phyloP scores from a whole-genome alignment of 1,139 yeast species.

The Debaryomyces robertsiae region DNA sequence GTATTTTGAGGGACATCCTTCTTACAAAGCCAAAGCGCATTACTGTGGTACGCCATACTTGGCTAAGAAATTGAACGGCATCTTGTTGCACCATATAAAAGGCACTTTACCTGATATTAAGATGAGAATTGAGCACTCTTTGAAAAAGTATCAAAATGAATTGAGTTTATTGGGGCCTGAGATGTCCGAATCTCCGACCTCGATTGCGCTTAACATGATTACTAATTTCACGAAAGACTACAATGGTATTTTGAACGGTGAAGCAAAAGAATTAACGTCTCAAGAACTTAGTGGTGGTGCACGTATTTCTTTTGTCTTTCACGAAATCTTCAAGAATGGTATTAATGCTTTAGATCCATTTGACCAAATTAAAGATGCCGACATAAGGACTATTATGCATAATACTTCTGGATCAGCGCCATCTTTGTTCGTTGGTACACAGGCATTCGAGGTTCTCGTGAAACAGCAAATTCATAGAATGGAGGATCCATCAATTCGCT shows the following conservation, averaged over 20 bases:
- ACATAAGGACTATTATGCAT: slow-evolving; percentile 96
- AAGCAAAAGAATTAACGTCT: slow-evolving; percentile 82
- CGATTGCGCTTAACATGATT: slow-evolving; percentile 85
- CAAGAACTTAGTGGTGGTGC: slow-evolving; percentile 96
- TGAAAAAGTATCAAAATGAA: slow-evolving; percentile 82
- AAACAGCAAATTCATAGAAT: slow-evolving; percentile 93
- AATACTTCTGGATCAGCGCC: slow-evolving; percentile 98
- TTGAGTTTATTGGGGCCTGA: slow-evolving; percentile 79
- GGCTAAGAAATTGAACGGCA: slow-evolving; percentile 89
- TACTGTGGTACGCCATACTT: slow-evolving; percentile 95
- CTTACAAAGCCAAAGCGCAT: slow-evolving; percentile 83
- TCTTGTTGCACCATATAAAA: slow-evolving; percentile 89
- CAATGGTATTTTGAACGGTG: slow-evolving; percentile 90
- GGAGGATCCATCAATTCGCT: slow-evolving; percentile 90
- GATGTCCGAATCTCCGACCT: slow-evolving; percentile 83
- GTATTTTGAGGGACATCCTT: slow-evolving; percentile 76
- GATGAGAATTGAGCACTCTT: slow-evolving; percentile 80
- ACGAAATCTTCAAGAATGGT: slow-evolving; percentile 93
- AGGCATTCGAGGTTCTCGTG: slow-evolving; percentile 94
- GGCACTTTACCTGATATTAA: slow-evolving; percentile 93
- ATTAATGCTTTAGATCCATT: slow-evolving; percentile 92
- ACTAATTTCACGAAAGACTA: slow-evolving; percentile 93
- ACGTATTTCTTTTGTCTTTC: slow-evolving; percentile 95
- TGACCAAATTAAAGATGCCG: slow-evolving; percentile 95
- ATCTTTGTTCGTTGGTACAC: slow-evolving; percentile 95